Evolutionary conservation across 805 yeast species (phyloP), one percentile per base, ranked within the genome.

Genomic region (Diddensiella transvaalensis): DNA sequence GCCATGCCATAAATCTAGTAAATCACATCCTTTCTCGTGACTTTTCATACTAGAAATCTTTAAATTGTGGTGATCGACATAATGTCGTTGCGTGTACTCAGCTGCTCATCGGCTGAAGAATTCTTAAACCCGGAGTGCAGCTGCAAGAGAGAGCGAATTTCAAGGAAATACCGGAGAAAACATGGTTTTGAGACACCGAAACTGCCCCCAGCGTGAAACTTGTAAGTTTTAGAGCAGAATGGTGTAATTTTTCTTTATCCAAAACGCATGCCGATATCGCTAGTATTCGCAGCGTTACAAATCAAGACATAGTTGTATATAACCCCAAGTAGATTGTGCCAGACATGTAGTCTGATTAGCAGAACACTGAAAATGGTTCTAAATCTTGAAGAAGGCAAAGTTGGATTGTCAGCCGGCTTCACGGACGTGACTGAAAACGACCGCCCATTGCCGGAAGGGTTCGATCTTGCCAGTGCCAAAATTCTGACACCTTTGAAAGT

Each of bases 401-500:
- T 29, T 29, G 32, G 32, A 13, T 13, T 37, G 21, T 37, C 40
- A 3, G 15, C 21, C 3, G 21, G 21, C 21, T 37, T 37, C 21
- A 37, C 40, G 21, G 40, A 37, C 3, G 40, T 37, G 3, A 37
- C 21, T 19, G 40, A 37, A 5, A 37, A 37, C 22, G 40, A 37
- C 18, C n/a, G 15, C 6, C 4, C 15, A 22, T 4, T 37, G 40
- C 40, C 40, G 3, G 21, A 15, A 3, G 40, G 18, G 21, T 37
- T 37, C 21, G 40, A 37, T 37, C 3, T 37, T 18, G 3, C n/a
- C n/a, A 29, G 32, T 29, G 32, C 44, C 23, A 42, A 42, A n/a
- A 17, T 42, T 6, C 60, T 60, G 44, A 37, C 63, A 26, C 67
- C 72, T 1, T 56, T 72, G 24, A 54, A 58, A 32, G 68, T 72